These are phyloP conservation scores for Alisma plantagoaquatica DNA, from an alignment of 106 monocot species.

Conservation along the genomic window DNA sequence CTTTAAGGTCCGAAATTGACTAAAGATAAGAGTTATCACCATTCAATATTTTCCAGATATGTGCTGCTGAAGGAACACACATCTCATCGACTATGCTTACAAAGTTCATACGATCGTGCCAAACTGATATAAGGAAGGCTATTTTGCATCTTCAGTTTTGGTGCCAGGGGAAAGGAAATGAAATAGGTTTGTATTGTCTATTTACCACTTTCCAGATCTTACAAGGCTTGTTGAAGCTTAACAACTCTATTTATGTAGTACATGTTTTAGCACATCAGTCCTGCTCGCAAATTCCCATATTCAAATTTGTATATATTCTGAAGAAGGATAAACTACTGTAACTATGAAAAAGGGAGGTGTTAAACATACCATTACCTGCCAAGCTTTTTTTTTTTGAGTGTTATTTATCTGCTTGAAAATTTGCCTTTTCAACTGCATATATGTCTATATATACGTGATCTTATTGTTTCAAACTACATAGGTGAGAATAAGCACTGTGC, in stretches of 20 bases:
- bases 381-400: too few species aligned
- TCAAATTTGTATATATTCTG: too few species aligned
- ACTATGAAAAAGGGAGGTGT: too few species aligned
- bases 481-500: slow-evolving; percentile 15
- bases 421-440: not conserved
- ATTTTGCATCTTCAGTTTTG: slow-evolving; percentile 92
- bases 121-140: slow-evolving; percentile 74
- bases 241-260: too few species aligned
- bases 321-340: too few species aligned
- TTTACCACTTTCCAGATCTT: not conserved
- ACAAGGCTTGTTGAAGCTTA: not conserved
- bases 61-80: slow-evolving; percentile 46
- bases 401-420: too few species aligned
- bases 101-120: slow-evolving; percentile 43
- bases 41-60: slow-evolving; percentile 56
- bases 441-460: not conserved
- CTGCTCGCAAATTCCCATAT: too few species aligned
- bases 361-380: too few species aligned
- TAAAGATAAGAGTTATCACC: too few species aligned
- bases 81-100: slow-evolving; percentile 36
- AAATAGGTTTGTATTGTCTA: not conserved
- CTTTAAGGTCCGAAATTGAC: too few species aligned
- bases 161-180: slow-evolving; percentile 49
- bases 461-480: too few species aligned
- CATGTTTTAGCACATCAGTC: too few species aligned